phyloP scores from a whole-genome alignment of 495 filamentous ascomycete species.

The Xylaria sp. region DNA sequence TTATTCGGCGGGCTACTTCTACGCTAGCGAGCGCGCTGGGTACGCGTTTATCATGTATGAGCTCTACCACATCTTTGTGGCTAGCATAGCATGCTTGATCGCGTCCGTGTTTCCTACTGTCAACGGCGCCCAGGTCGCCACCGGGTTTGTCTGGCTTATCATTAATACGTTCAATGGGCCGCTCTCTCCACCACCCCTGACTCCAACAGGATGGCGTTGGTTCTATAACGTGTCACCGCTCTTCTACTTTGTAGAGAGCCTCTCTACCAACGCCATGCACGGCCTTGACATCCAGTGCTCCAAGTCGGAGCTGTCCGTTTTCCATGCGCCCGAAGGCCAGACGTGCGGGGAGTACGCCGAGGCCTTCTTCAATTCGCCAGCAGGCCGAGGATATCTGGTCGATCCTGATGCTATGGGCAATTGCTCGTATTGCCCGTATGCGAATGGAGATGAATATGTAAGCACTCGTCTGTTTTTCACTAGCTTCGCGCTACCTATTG shows the following conservation, averaged over 20 bases:
- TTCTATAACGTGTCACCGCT: constrained; percentile 77
- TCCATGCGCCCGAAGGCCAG: constrained; percentile 55
- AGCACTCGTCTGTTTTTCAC: background rate
- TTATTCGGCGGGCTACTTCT: constrained; percentile 65
- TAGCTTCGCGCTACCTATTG: background rate
- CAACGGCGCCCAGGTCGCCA: constrained; percentile 61
- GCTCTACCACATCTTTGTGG: constrained; percentile 53
- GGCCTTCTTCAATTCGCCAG: constrained; percentile 51
- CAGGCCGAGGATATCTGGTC: constrained; percentile 56
- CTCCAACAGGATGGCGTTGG: constrained; percentile 65
- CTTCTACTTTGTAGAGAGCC: constrained; percentile 68
- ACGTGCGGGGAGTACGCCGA: constrained; percentile 67
- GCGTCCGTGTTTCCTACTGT: constrained; percentile 61
- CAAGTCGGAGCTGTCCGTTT: constrained; percentile 60
- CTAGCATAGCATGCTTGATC: constrained; percentile 61
- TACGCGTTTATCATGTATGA: constrained; percentile 42
- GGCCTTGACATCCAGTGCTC: constrained; percentile 64
- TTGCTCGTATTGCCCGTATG: constrained; percentile 65
- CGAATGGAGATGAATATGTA: constrained; percentile 32
- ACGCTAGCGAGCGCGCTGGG: constrained; percentile 58
- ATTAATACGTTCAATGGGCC: constrained; percentile 64
- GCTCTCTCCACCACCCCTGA: constrained; percentile 57
- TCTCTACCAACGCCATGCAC: constrained; percentile 64
- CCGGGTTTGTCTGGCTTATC: constrained; percentile 58
- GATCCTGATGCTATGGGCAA: constrained; percentile 56